Base-by-base conservation (phyloP, 441 rosid species). In the Eugenia klotzschiana region DNA sequence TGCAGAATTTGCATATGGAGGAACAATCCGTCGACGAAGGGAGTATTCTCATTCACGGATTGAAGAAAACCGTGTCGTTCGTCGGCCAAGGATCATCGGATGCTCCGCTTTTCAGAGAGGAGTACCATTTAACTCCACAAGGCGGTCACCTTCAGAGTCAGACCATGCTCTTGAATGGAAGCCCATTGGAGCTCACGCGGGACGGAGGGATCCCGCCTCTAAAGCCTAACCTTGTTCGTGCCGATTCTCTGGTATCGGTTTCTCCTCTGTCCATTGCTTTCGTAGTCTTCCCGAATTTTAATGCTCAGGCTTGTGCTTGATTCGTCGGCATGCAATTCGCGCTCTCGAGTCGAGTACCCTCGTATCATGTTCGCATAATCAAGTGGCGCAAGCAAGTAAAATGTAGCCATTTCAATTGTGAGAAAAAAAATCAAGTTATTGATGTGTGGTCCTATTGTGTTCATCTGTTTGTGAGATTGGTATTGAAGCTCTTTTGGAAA, bases 111-210 rank as follows among this genome's bases (percentile, higher is more conserved):
- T 82, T 84, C 80, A 89, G 98, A 87, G 98, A 97, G 87, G 99
- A 97, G 87, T 97, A 97, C 87, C 98, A 94, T 87, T 89, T 97
- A 77, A 94, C 95, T 57, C 93, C 99, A 1, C 90, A 92, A 85
- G 90, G 93, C 29, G 92, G 97, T 41, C 64, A 89, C 82, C 85
- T 97, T 29, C 88, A 51, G 79, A 95, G 98, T 90, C 90, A 87
- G 85, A 94, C 92, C 54, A 88, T 94, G 95, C 79, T 94, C 83
- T 91, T 97, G 27, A 97, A 97, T 27, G 99, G 98, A 80, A 84
- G 88, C 72, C 98, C 98, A 3, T 60, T 97, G 52, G 84, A 89
- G 86, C 90, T 88, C 20, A 87, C 92, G 0, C 87, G 4, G 80
- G 83, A 87, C 3, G 92, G 93, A 80, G 88, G 88, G 83, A 93